Evolutionary conservation across 805 yeast genomes (phyloP), one percentile per base, ranked within the genome.

Genomic region (Lipomyces kockii): DNA sequence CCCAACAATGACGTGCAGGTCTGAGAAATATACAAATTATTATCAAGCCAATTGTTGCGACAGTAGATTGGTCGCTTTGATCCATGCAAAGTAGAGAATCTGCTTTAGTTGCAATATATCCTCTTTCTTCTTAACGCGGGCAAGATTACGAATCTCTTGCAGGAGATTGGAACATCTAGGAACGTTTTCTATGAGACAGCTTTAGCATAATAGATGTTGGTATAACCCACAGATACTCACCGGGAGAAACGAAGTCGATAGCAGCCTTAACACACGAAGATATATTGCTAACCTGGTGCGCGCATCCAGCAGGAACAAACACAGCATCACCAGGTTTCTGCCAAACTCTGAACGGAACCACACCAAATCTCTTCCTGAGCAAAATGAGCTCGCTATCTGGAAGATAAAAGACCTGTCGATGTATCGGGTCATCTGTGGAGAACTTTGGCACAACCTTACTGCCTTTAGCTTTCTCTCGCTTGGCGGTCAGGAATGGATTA

Each of bases 241-340:
- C 69, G 3, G 72, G 72, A 14, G 71, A 67, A 20, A 69, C 68
- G n/a, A 69, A 69, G 35, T 66, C 70, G 34, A 60, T 54, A 2
- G 70, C 65, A 9, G 62, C 71, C 34, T 68, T 68, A 25, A 68
- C 58, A 49, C 72, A 69, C 7, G 68, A 59, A n/a, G 72, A 63
- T 12, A 67, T 34, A 46, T 69, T 69, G 32, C 72, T 63, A n/a
- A 65, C 72, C 37, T 69, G 72, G 58, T 65, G 67, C 2, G 71
- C 68, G 54, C 72, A 69, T 5, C 72, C 72, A 11, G 72, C 72
- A 9, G 72, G 72, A 22, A 69, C 63, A 32, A 69, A 61, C 63
- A 69, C 72, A 5, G 69, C 70, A 55, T 69, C 72, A n/a, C 71
- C 71, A 2, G 71, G 68, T n/a, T 62, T 58, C 53, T 69, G 72